Evolutionary conservation across 192 early-diverging fungal species (phyloP).

Genomic region (Dissophora globulifera): DNA sequence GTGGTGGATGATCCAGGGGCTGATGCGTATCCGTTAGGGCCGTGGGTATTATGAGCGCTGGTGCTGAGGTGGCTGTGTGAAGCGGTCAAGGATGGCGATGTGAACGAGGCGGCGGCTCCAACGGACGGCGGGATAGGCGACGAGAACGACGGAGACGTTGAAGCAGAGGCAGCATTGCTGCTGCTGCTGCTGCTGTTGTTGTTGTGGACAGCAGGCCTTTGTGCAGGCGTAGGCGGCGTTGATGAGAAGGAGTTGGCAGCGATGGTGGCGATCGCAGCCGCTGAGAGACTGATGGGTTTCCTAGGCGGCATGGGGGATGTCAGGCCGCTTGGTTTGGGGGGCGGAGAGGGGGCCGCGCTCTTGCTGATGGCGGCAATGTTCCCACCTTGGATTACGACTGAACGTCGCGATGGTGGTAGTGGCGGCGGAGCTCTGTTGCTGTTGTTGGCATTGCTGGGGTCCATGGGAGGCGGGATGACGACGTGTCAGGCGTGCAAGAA

Average conservation of each 20-base stretch:
- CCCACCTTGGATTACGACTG: conserved; percentile 15
- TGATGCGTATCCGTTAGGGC: conserved; percentile 1
- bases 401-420: conserved; percentile 39
- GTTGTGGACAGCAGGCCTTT: conserved; percentile 11
- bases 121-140: conserved; percentile 5
- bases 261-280: conserved; percentile 34
- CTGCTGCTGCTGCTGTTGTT: conserved; percentile 2
- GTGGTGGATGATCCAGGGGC: conserved; percentile 17
- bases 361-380: neutral
- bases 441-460: conserved; percentile 1
- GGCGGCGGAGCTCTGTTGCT: conserved; percentile 31
- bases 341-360: conserved; percentile 33
- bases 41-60: neutral
- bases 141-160: conserved; percentile 2
- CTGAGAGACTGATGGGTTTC: conserved; percentile 27
- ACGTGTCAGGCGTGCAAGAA: neutral
- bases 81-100: neutral
- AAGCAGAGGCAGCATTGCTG: neutral
- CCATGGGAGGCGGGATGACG: conserved; percentile 1
- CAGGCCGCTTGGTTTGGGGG: conserved; percentile 36
- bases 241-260: conserved; percentile 21
- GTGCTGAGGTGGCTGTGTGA: conserved; percentile 2
- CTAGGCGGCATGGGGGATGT: conserved; percentile 32
- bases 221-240: conserved; percentile 31
- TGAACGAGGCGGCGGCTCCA: neutral